Conservation (phyloP, 2,329 filamentous ascomycete species). For the Colletotrichum sp. region DNA sequence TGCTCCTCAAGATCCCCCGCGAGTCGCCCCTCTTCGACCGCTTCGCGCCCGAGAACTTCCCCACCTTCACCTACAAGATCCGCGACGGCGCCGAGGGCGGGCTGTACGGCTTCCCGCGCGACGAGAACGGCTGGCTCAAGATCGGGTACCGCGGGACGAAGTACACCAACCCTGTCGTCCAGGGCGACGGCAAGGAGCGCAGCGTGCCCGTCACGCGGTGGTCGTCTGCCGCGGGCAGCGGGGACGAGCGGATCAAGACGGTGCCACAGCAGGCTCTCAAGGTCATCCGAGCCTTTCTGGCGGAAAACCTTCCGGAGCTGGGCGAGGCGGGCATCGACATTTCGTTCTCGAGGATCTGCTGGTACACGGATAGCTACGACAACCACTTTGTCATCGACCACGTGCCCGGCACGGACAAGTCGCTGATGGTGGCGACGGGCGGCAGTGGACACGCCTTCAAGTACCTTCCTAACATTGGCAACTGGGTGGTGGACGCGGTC, state of each 20-base stretch:
- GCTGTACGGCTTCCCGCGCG: conserved; percentile 30
- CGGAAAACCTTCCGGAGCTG: conserved; percentile 48
- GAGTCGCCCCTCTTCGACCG: conserved; percentile 10
- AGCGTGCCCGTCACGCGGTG: conserved; percentile 45
- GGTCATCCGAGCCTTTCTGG: conserved; percentile 35
- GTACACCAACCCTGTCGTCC: conserved; percentile 41
- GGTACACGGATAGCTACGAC: conserved; percentile 62
- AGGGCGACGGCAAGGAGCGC: conserved; percentile 36
- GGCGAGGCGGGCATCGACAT: conserved; percentile 33
- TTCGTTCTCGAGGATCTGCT: conserved; percentile 54
- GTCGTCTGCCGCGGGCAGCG: conserved; percentile 21
- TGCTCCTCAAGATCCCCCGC: conserved; percentile 18
- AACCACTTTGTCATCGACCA: conserved; percentile 52
- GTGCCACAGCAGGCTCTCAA: conserved; percentile 26
- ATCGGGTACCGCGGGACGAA: conserved; percentile 33
- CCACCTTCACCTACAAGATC: conserved; percentile 23
- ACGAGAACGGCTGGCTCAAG: conserved; percentile 28
- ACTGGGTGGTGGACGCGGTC: conserved; percentile 57
- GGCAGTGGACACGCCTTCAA: conserved; percentile 69
- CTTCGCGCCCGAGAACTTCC: conserved; percentile 23
- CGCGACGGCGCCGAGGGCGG: conserved; percentile 26
- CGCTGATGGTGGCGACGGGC: conserved; percentile 62
- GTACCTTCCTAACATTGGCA: conserved; percentile 63
- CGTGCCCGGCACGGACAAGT: conserved; percentile 37
- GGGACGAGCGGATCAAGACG: conserved; percentile 12